These are phyloP conservation scores for Serendipita sp. DNA, from an alignment of 768 basidiomycete species.

Conservation along the genomic window DNA sequence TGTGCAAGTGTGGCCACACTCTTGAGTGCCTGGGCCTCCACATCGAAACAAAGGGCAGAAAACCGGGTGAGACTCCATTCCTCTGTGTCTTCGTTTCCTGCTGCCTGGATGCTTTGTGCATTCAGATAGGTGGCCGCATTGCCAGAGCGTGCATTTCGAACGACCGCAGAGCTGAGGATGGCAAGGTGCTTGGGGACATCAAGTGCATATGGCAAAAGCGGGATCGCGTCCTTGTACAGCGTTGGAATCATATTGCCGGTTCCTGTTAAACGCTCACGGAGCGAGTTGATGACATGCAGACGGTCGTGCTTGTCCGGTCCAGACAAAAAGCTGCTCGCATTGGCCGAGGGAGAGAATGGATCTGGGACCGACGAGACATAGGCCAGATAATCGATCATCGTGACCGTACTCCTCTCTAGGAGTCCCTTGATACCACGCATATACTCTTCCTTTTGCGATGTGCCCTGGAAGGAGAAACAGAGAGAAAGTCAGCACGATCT, in stretches of 20 bases:
- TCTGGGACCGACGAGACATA: constrained; percentile 13
- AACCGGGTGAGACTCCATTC: not conserved
- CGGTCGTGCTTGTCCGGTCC: constrained; percentile 9
- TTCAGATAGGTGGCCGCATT: not conserved
- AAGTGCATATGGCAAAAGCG: constrained; percentile 52
- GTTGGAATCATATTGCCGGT: constrained; percentile 26
- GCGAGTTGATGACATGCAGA: constrained; percentile 31
- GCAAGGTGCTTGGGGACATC: constrained; percentile 70
- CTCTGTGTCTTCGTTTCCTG: not conserved
- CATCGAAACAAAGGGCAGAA: constrained; percentile 36
- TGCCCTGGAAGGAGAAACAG: not conserved
- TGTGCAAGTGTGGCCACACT: constrained; percentile 25
- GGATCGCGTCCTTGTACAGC: constrained; percentile 53
- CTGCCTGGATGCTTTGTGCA: not conserved
- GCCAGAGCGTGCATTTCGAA: constrained; percentile 32
- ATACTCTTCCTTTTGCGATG: constrained; percentile 53
- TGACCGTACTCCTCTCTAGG: constrained; percentile 39
- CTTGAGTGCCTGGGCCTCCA: constrained; percentile 51
- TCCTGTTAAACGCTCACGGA: constrained; percentile 37
- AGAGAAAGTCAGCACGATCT: not conserved
- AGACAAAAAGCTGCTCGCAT: constrained; percentile 23
- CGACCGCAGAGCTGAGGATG: constrained; percentile 56
- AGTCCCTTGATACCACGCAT: constrained; percentile 68
- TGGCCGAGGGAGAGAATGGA: constrained; percentile 37
- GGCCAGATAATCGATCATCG: constrained; percentile 57